Evolutionary conservation across 495 filamentous ascomycete species (phyloP).

Genomic region (Annulohypoxylon maeteangense): DNA sequence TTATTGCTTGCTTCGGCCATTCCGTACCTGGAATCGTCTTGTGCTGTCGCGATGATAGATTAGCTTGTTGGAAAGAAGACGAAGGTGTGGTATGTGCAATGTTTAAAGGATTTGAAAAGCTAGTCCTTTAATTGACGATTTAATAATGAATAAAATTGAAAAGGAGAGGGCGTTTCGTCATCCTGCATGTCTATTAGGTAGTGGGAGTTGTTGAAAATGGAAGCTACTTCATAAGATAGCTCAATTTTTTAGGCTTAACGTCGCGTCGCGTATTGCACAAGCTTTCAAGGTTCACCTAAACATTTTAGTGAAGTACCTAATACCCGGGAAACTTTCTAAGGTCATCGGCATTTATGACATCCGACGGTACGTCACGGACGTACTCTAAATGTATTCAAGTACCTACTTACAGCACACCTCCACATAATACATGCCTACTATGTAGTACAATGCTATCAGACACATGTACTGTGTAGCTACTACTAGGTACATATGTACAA

Average conservation of each 20-base stretch:
- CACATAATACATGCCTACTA: too few relatives aligned
- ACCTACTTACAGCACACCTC: too few relatives aligned
- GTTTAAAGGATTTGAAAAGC: background rate
- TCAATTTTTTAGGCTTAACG: conserved; percentile 4
- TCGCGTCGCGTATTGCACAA: background rate
- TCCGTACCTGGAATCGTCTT: background rate
- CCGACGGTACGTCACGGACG: too few relatives aligned
- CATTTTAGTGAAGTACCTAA: background rate
- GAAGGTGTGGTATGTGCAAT: background rate
- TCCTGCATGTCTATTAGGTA: background rate
- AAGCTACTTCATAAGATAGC: conserved; percentile 12
- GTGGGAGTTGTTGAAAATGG: background rate
- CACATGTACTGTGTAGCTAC: too few relatives aligned
- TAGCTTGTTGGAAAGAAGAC: background rate
- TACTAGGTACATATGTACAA: background rate
- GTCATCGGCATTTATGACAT: conserved; percentile 7
- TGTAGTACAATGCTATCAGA: too few relatives aligned
- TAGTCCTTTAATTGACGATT: too few relatives aligned
- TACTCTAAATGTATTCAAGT: too few relatives aligned
- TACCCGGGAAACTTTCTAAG: too few relatives aligned
- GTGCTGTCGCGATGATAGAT: background rate
- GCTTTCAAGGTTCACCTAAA: background rate
- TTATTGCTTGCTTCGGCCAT: conserved; percentile 35
- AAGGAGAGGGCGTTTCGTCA: background rate
- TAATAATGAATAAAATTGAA: background rate